Percentiles rank a stretch among this genome's conserved stretches.
Conservation (phyloP, 139 green algal genomes). For the Marvania coccoides region DNA sequence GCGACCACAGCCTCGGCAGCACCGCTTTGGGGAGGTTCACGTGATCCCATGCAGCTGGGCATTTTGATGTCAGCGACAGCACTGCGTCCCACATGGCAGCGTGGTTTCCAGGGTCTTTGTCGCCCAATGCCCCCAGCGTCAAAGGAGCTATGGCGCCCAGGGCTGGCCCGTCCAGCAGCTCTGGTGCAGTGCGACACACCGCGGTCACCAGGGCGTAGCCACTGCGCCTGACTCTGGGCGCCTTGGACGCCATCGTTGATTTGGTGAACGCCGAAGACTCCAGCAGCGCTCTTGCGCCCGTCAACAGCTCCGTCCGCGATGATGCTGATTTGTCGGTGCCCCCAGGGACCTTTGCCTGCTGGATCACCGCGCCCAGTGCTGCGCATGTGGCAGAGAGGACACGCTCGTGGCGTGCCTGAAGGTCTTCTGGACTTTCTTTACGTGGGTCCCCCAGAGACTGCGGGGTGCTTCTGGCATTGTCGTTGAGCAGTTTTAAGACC, state of each 20-base stretch:
- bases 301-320: not conserved
- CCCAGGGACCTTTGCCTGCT: conserved; percentile 1
- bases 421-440: conserved; percentile 62
- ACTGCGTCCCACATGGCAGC: conserved; percentile 66
- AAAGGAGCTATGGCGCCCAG: conserved; percentile 5
- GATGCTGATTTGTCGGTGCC: not conserved
- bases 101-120: conserved; percentile 60
- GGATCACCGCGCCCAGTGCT: conserved; percentile 44
- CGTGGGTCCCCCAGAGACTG: conserved; percentile 47
- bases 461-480: conserved; percentile 35
- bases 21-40: conserved; percentile 50
- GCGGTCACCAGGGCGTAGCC: conserved; percentile 38
- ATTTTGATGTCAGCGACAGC: conserved; percentile 38
- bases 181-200: not conserved
- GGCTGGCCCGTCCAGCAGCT: conserved; percentile 4
- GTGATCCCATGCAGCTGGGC: conserved; percentile 37
- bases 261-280: conserved; percentile 37
- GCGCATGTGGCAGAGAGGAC: conserved; percentile 43
- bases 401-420: conserved; percentile 57
- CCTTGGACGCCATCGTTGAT: conserved; percentile 28
- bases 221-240: conserved; percentile 24
- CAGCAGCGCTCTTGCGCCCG: conserved; percentile 4
- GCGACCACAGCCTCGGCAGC: conserved; percentile 47
- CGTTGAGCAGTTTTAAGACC: conserved; percentile 36
- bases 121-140: conserved; percentile 34